Conservation (phyloP, 78 protist genomes). For the Monosiga brevicollis region DNA sequence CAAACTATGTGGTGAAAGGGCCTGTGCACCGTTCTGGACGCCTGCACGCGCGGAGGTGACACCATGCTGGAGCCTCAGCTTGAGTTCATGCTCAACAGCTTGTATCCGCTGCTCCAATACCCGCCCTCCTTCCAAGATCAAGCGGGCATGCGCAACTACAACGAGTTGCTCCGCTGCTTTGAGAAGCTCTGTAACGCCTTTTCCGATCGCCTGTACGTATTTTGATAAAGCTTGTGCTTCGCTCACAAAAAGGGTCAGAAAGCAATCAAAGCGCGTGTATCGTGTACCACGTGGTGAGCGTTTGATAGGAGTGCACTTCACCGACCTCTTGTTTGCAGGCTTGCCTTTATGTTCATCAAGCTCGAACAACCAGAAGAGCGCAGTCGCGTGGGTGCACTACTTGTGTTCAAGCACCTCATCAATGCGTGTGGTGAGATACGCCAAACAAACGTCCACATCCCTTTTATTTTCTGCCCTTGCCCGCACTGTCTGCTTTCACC, state of each 20-base stretch:
- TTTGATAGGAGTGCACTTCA: too few relatives aligned
- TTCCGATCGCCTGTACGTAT: conserved; percentile 16
- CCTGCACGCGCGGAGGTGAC: neutral
- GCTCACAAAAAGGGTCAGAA: too few relatives aligned
- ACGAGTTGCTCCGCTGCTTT: conserved; percentile 61
- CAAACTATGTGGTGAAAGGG: too few relatives aligned
- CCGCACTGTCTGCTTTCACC: too few relatives aligned
- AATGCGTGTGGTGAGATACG: neutral
- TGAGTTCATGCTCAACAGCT: neutral
- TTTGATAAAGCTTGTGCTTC: too few relatives aligned
- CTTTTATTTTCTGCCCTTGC: neutral
- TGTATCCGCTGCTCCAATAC: neutral
- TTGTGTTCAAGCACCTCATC: conserved; percentile 40
- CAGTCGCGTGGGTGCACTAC: conserved; percentile 34
- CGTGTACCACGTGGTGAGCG: too few relatives aligned
- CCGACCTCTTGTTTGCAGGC: neutral
- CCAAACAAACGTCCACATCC: conserved; percentile 11
- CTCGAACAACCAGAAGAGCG: conserved; percentile 9
- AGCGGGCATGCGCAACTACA: conserved; percentile 25
- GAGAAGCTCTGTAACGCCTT: conserved; percentile 41
- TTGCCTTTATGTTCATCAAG: conserved; percentile 22
- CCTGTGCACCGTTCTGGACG: neutral
- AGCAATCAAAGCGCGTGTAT: too few relatives aligned
- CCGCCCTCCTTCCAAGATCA: neutral
- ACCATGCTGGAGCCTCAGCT: neutral